A percentile compares a stretch with the other conserved stretches of the same genome.
Conservation (phyloP, 305 asterid species). For the Fraxinus sp. region DNA sequence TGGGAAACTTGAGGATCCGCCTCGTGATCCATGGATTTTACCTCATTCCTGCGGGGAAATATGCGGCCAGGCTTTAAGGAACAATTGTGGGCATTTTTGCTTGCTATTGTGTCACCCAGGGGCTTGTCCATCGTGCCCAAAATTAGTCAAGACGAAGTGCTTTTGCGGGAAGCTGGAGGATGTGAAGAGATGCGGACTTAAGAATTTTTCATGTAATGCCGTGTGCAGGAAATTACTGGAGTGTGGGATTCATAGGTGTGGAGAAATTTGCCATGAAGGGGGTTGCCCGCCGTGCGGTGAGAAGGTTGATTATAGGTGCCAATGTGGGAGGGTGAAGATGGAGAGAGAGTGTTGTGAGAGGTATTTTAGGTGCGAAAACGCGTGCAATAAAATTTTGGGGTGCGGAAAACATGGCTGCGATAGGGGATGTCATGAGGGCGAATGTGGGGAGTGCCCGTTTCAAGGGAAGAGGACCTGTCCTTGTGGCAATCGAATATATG, state of each 20-base stretch:
- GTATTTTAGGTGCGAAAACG: conserved; percentile 63
- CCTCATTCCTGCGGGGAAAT: conserved; percentile 94
- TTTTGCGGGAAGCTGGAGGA: conserved; percentile 75
- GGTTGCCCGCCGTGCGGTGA: conserved; percentile 60
- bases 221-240: conserved; percentile 52
- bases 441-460: conserved; percentile 74
- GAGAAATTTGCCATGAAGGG: conserved; percentile 73
- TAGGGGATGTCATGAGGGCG: conserved; percentile 80
- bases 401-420: conserved; percentile 77
- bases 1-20: conserved; percentile 74
- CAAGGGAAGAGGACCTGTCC: conserved; percentile 93
- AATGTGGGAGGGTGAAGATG: conserved; percentile 65
- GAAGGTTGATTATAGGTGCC: conserved; percentile 58
- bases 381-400: conserved; percentile 56
- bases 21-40: conserved; percentile 83
- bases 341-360: conserved; percentile 73
- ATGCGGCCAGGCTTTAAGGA: conserved; percentile 61
- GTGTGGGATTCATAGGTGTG: conserved; percentile 70
- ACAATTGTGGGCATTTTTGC: conserved; percentile 79
- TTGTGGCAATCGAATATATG: conserved; percentile 73
- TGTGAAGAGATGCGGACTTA: conserved; percentile 81
- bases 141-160: conserved; percentile 60
- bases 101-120: conserved; percentile 86
- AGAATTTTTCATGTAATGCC: conserved; percentile 64
- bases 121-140: conserved; percentile 91